phyloP scores from a whole-genome alignment of 345 rosid species.

The Eucalyptus polybractea region DNA sequence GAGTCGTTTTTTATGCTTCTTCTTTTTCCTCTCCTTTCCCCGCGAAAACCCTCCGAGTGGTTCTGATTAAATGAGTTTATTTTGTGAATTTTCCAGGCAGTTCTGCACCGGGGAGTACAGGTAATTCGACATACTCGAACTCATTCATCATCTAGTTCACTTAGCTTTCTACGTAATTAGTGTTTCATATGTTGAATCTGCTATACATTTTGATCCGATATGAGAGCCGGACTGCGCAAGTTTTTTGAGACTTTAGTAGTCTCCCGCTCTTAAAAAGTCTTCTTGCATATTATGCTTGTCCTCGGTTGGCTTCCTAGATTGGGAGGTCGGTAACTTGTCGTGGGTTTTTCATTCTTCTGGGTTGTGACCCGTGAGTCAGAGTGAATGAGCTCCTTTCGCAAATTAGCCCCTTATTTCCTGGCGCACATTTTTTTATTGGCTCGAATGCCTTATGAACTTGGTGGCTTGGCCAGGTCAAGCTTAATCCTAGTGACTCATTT shows the following conservation, averaged over 20 bases:
- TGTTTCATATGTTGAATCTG: too few species aligned
- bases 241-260: neutral
- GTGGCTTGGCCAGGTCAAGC: neutral
- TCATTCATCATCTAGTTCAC: neutral
- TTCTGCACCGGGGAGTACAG: constrained; percentile 94
- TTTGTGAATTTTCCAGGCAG: constrained; percentile 44
- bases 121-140: constrained; percentile 4
- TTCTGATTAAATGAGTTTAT: neutral
- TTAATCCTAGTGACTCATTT: neutral
- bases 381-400: neutral
- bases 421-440: neutral
- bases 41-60: neutral
- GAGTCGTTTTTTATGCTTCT: neutral
- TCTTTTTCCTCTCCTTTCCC: neutral
- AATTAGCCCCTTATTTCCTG: neutral
- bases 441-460: neutral
- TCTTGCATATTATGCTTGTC: neutral
- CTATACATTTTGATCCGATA: neutral
- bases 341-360: neutral
- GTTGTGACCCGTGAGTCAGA: neutral
- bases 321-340: neutral
- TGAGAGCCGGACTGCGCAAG: neutral
- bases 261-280: neutral
- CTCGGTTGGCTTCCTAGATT: neutral
- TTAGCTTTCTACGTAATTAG: neutral